phyloP scores from a whole-genome alignment of 1,139 yeast species.

The Magnusiomyces paraingens region DNA sequence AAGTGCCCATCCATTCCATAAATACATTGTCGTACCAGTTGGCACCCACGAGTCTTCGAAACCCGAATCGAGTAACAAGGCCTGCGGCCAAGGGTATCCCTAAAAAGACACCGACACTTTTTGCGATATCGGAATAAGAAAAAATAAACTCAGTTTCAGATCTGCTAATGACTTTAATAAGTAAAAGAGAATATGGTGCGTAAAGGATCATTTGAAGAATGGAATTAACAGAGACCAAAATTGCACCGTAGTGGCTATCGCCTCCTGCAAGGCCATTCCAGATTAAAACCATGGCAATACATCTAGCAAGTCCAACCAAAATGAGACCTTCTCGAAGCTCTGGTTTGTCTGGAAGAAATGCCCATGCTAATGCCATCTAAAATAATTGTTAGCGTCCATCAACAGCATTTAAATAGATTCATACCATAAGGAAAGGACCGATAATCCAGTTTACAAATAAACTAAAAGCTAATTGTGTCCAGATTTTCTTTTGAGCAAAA shows the following conservation, averaged over 20 bases:
- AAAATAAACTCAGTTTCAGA: conserved; percentile 22
- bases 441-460: conserved; percentile 49
- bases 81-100: conserved; percentile 51
- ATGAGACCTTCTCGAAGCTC: conserved; percentile 51
- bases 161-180: conserved; percentile 25
- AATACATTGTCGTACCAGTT: conserved; percentile 33
- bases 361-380: conserved; percentile 45
- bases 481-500: conserved; percentile 25
- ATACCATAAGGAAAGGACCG: conserved; percentile 51
- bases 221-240: conserved; percentile 48
- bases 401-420: not conserved
- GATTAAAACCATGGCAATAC: conserved; percentile 59
- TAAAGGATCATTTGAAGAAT: conserved; percentile 47
- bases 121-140: conserved; percentile 42
- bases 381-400: not conserved
- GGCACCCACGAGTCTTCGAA: conserved; percentile 30
- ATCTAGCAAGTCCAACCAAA: conserved; percentile 54
- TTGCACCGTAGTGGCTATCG: conserved; percentile 46
- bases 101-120: conserved; percentile 47
- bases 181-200: conserved; percentile 49
- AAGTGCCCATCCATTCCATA: conserved; percentile 42
- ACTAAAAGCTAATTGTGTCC: conserved; percentile 38
- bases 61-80: conserved; percentile 37
- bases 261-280: conserved; percentile 57
- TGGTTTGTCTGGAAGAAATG: conserved; percentile 42